Base-by-base conservation (phyloP, 2,329 filamentous ascomycete genomes). In the Fusarium torreyae region DNA sequence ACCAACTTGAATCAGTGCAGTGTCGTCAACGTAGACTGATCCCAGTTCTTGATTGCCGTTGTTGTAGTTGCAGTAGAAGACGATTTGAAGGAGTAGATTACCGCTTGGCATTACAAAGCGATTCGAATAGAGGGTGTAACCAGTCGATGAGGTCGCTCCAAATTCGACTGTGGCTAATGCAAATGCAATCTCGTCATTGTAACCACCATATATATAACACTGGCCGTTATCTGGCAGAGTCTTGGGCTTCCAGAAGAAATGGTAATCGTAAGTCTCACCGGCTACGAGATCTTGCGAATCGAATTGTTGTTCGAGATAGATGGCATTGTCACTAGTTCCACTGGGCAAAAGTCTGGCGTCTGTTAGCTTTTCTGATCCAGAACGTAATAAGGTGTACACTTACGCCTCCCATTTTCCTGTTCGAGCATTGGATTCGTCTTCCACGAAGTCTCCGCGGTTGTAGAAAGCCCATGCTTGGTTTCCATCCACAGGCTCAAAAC, bases 321-420 rank as follows among this genome's bases (percentile, higher is more conserved):
- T 38, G 1, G 1, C 24, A 3, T 51, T 5, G 0, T 2, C 1
- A 0, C 0, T 0, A 0, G 17, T 13, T 5, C 5, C 36, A 3
- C 54, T 44, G 0, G 44, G 38, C 10, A 61, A 7, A 3, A 33
- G 13, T 15, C 58, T 61, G 6, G 3, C 1, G 0, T 5, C 3
- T 24, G 17, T 58, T 18, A 59, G 50, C 17, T 11, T 26, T 26
- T 10, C 4, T 3, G 3, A 1, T 13, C 17, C 1, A 8, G 0
- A 11, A 8, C 26, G 1, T 8, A 2, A 7, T 6, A 26, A 2
- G 8, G 14, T 13, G 1, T 26, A 11, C 0, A 56, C 58, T 31
- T 40, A 62, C 58, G 56, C 58, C 2, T 61, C 56, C 39, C 56
- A 18, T 6, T 40, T 40, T 53, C 58, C 58, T 0, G 58, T 62